Base-by-base conservation (phyloP, 139 green algal species). In the Ettlia oleoabundans region DNA sequence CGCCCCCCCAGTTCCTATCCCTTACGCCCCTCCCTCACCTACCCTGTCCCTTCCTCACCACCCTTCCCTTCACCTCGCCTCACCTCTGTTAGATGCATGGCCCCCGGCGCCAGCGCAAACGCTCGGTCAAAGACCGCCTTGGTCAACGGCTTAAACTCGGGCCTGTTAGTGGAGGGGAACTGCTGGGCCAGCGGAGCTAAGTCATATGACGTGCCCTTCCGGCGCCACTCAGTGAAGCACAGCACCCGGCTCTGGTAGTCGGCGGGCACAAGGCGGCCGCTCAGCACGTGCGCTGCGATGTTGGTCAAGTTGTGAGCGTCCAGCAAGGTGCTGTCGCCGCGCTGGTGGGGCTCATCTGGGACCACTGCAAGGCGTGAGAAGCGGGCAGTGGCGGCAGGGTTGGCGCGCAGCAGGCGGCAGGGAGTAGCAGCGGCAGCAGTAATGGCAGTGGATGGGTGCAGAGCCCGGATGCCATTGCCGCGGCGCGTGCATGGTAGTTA, bases 181-280 rank as follows among this genome's bases (percentile, higher is more conserved):
- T 30, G 55, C 38, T 43, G 32, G 21, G 21, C 75, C n/a, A 81
- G 75, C 2, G 75, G 75, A 28, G 38, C 58, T 18, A 81, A n/a
- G 40, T 81, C 75, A 18, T 69, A 80, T 0, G 35, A 51, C 0
- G 22, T 18, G 10, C 73, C 73, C 35, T 68, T 80, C 35, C 73
- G 73, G 35, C 73, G 73, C 73, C 73, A 80, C 35, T 80, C 73
- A 35, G 37, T 69, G 2, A 67, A 26, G 73, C 73, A 80, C 73
- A 80, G 52, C 35, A 80, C 58, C 13, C 41, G 67, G 69, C 69
- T 76, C 42, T 76, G 69, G 69, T 76, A 76, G n/a, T 76, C 69
- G 1, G 41, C 41, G 1, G 73, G 40, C 51, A 40, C 22, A 33
- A 68, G 22, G 35, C 73, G 58, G 30, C 58, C 58, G n/a, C 58